Conservation (phyloP, 2,329 filamentous ascomycete genomes). For the Piedraia hortae region DNA sequence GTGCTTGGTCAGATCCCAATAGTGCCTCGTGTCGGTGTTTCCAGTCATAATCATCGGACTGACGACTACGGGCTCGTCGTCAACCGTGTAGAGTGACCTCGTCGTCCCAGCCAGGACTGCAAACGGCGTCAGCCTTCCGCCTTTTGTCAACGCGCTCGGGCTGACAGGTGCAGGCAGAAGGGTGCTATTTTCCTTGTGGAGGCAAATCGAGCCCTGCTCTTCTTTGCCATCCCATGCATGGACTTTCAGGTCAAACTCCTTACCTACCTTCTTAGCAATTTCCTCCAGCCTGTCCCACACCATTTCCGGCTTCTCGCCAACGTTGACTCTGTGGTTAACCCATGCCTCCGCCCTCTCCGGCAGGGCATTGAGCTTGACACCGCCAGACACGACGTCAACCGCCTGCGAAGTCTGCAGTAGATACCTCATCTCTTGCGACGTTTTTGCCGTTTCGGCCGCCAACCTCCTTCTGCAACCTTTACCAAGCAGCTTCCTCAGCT, state of each 20-base stretch:
- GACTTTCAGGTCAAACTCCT: constrained; percentile 22
- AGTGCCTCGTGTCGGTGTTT: constrained; percentile 5
- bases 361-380: constrained; percentile 30
- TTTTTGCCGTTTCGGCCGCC: constrained; percentile 13
- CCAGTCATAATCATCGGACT: constrained; percentile 13
- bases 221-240: constrained; percentile 20
- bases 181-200: constrained; percentile 6
- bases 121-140: constrained; percentile 10
- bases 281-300: constrained; percentile 21
- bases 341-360: constrained; percentile 25
- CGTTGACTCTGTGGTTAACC: constrained; percentile 30
- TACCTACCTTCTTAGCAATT: constrained; percentile 20
- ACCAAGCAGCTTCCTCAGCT: constrained; percentile 11
- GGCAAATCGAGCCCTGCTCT: constrained; percentile 10
- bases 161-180: constrained; percentile 12
- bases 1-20: constrained; percentile 13
- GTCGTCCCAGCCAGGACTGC: constrained; percentile 17
- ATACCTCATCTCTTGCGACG: constrained; percentile 20
- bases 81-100: constrained; percentile 17
- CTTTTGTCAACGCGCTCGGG: constrained; percentile 8
- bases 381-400: constrained; percentile 25
- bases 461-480: no score
- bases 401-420: constrained; percentile 30
- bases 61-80: constrained; percentile 15
- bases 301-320: constrained; percentile 22